Evolutionary conservation across 2,329 filamentous ascomycete genomes (phyloP), one percentile per base, ranked within the genome.

Genomic region (Penicillium sp.): DNA sequence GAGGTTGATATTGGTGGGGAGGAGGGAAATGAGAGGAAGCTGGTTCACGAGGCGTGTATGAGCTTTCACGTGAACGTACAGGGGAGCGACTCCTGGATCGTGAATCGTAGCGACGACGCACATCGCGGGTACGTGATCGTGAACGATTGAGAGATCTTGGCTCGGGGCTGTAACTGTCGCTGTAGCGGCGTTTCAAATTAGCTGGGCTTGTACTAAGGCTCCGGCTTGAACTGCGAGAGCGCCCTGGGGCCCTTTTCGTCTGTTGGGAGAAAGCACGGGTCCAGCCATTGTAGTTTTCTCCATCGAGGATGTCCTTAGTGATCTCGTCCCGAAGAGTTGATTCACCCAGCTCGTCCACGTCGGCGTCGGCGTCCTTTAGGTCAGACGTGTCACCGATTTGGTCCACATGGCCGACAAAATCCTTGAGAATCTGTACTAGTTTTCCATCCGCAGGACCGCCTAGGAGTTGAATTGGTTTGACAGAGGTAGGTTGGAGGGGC

Each of bases 261-360:
- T 88, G 89, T 61, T 90, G 81, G 69, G 90, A 95, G 63, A 96
- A 94, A 1, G 79, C 78, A 38, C 84, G 82, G 5, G 91, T 93
- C 92, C 92, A 96, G 57, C 91, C 92, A 68, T 95, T 95, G 71
- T 95, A 95, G 1, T 89, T 90, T 59, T 90, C 86, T 1, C 86
- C 87, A 6, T 81, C 79, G 6, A 86, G 69, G 2, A 87, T 75
- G 2, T 88, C 84, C 0, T 86, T 86, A 0, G 84, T 88, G n/a
- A 84, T 75, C 61, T 87, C 84, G 62, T 91, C 86, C 2, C 84
- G 71, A 16, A 86, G 75, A 49, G 91, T 77, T 14, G 81, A 75
- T 68, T 94, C 88, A 10, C 91, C 91, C 55, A 94, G 79, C 60
- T 88, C 86, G 66, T 91, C 88, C n/a, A 93, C 76, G 59, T 91